Evolutionary conservation across 768 basidiomycete genomes (phyloP).

Genomic region (Termitomyces sp.): DNA sequence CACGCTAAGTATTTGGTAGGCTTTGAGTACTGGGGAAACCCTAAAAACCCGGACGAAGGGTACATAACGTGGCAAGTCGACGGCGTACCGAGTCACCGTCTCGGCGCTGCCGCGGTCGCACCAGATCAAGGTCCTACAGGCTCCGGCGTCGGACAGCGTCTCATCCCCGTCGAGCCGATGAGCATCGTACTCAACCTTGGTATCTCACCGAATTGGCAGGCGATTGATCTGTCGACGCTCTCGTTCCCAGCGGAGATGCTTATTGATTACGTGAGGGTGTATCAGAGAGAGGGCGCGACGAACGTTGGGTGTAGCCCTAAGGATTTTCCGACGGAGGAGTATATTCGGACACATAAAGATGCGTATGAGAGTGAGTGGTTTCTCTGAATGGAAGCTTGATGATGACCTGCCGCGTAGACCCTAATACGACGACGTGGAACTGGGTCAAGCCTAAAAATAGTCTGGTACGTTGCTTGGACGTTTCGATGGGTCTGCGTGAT

Average conservation of each 20-base stretch:
- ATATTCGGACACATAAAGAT: conserved; percentile 49
- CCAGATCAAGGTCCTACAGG: conserved; percentile 33
- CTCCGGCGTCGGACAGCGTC: conserved; percentile 52
- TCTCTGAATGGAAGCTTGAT: background rate
- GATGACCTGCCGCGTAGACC: conserved; percentile 23
- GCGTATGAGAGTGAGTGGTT: conserved; percentile 30
- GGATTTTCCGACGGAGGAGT: conserved; percentile 60
- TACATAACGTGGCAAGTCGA: conserved; percentile 76
- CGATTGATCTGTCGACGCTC: conserved; percentile 48
- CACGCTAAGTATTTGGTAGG: conserved; percentile 27
- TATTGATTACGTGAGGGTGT: conserved; percentile 80
- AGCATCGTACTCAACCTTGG: conserved; percentile 59
- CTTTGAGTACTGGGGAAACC: conserved; percentile 74
- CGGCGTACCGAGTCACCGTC: conserved; percentile 40
- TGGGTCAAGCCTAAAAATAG: conserved; percentile 37
- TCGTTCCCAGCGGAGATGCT: conserved; percentile 66
- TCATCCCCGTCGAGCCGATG: conserved; percentile 56
- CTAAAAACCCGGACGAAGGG: conserved; percentile 45
- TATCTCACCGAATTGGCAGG: conserved; percentile 67
- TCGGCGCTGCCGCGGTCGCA: conserved; percentile 50
- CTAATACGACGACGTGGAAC: conserved; percentile 38
- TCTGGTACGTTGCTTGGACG: conserved; percentile 17
- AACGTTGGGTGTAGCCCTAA: conserved; percentile 68
- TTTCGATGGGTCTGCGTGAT: too few relatives aligned
- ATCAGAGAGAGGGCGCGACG: conserved; percentile 52